phyloP scores from a whole-genome alignment of 495 filamentous ascomycete genomes.

The Viridothelium virens region DNA sequence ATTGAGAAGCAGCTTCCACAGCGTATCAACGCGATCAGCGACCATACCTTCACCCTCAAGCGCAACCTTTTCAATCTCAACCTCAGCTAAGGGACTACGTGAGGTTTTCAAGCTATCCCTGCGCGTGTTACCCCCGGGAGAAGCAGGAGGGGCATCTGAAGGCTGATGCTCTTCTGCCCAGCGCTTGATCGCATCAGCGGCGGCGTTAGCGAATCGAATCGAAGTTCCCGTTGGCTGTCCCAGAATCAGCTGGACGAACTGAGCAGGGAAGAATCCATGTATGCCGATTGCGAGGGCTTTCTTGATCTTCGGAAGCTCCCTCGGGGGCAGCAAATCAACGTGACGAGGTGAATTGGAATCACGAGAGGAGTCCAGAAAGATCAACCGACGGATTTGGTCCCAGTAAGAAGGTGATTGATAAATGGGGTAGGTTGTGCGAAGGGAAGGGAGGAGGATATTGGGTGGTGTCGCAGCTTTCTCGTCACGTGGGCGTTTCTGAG shows the following conservation, averaged over 20 bases:
- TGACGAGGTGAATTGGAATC: background rate
- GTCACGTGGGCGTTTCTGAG: constrained; percentile 5
- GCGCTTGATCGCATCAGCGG: constrained; percentile 70
- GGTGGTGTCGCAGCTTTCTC: constrained; percentile 20
- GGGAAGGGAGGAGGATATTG: constrained; percentile 34
- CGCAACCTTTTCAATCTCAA: constrained; percentile 79
- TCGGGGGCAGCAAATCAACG: constrained; percentile 2
- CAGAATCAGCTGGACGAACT: constrained; percentile 72
- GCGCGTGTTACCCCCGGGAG: background rate
- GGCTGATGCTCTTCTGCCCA: constrained; percentile 56
- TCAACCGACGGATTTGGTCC: constrained; percentile 25
- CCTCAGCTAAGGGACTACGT: constrained; percentile 45
- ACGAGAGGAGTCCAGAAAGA: constrained; percentile 21
- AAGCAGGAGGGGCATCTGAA: background rate
- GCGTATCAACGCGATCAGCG: constrained; percentile 72
- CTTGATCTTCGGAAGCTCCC: constrained; percentile 51
- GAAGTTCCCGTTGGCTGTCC: constrained; percentile 95
- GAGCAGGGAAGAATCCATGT: constrained; percentile 87
- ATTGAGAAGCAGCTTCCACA: constrained; percentile 91
- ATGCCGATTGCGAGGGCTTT: constrained; percentile 87
- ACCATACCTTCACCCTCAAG: constrained; percentile 98
- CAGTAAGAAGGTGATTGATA: constrained; percentile 29
- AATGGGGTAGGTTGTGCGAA: constrained; percentile 29
- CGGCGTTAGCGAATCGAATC: constrained; percentile 82
- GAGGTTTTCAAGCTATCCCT: constrained; percentile 14